phyloP scores from a whole-genome alignment of 345 rosid species.

The Bruguiera parviflora region DNA sequence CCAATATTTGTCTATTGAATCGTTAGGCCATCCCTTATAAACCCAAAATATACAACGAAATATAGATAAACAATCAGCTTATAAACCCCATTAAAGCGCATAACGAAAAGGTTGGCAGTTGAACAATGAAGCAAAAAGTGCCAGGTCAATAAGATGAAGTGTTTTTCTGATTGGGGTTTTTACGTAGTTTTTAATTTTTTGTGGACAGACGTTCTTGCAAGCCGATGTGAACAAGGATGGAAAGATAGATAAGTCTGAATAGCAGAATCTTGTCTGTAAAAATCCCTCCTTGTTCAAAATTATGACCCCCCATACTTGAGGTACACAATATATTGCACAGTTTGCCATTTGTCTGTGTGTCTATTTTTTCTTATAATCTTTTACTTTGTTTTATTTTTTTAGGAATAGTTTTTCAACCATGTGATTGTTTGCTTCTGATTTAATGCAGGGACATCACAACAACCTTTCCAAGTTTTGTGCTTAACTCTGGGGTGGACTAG shows the following conservation, averaged over 20 bases:
- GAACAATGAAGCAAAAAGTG: no score
- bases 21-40: no score
- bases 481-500: conserved; percentile 92
- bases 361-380: neutral
- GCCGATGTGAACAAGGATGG: conserved; percentile 86
- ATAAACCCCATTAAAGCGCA: no score
- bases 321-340: conserved; percentile 29
- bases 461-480: conserved; percentile 91
- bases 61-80: no score
- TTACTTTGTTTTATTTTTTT: no score
- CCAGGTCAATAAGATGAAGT: neutral
- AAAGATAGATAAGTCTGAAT: conserved; percentile 77
- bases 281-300: conserved; percentile 87
- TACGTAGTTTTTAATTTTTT: conserved; percentile 4
- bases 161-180: neutral
- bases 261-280: conserved; percentile 75
- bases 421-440: neutral
- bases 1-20: no score
- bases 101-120: no score
- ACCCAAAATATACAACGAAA: no score
- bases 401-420: neutral
- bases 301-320: conserved; percentile 92
- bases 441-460: conserved; percentile 87
- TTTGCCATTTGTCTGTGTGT: neutral
- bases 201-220: conserved; percentile 75